Evolutionary conservation across 208 protist genomes (phyloP).

Genomic region (Trypanosoma caninum): DNA sequence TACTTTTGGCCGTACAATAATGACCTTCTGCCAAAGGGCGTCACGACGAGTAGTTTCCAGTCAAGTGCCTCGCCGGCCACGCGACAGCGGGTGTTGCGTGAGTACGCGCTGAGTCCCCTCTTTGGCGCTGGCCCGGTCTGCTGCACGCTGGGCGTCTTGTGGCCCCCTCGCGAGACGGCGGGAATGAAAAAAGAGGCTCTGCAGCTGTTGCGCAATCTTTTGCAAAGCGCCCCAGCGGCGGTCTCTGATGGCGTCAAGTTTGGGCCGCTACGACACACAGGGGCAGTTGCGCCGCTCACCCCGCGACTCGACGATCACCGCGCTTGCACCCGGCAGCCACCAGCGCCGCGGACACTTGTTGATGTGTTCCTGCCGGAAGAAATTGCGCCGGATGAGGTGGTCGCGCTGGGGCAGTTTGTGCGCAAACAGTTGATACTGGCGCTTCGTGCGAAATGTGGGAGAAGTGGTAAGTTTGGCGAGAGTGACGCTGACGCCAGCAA

Average conservation of each 20-base stretch:
- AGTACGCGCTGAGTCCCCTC: conserved; percentile 77
- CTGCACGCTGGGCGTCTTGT: conserved; percentile 56
- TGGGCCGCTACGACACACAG: conserved; percentile 40
- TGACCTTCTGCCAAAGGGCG: conserved; percentile 72
- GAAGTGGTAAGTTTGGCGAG: neutral
- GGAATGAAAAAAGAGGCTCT: conserved; percentile 24
- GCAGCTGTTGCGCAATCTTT: conserved; percentile 33
- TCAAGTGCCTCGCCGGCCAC: conserved; percentile 60
- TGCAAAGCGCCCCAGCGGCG: conserved; percentile 24
- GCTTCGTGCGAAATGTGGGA: neutral
- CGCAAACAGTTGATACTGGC: conserved; percentile 27
- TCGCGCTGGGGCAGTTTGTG: conserved; percentile 23
- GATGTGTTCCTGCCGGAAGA: conserved; percentile 57
- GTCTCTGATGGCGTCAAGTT: conserved; percentile 34
- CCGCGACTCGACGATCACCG: conserved; percentile 46
- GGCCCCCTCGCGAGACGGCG: conserved; percentile 23
- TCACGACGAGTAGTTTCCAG: conserved; percentile 59
- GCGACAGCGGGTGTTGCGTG: conserved; percentile 51
- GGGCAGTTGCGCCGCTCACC: conserved; percentile 39
- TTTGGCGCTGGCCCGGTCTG: conserved; percentile 55
- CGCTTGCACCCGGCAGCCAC: conserved; percentile 48
- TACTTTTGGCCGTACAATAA: conserved; percentile 81
- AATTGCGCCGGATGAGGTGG: conserved; percentile 18
- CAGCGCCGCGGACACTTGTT: conserved; percentile 47
- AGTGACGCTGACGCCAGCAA: neutral